phyloP scores from a whole-genome alignment of 805 yeast genomes.

The Metschnikowia santaceciliae region DNA sequence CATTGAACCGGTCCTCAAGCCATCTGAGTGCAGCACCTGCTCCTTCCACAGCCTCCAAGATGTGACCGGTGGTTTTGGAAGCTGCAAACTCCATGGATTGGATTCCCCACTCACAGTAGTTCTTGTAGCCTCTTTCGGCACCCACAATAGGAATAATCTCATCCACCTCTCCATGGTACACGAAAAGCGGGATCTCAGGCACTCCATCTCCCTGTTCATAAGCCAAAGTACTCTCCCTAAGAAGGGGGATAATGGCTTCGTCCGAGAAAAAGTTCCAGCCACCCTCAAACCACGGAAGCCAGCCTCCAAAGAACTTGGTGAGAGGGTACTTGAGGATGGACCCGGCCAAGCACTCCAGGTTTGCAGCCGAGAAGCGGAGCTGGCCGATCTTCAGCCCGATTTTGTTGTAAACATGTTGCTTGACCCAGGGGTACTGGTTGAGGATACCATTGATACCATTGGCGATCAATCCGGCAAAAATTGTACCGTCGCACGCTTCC shows the following conservation, averaged over 20 bases:
- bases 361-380: background rate
- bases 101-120: constrained; percentile 30
- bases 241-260: background rate
- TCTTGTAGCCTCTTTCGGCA: constrained; percentile 20
- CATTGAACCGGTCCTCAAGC: constrained; percentile 12
- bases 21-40: constrained; percentile 11
- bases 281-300: background rate
- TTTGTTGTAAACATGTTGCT: background rate
- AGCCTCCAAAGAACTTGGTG: background rate
- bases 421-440: constrained; percentile 28
- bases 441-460: constrained; percentile 28
- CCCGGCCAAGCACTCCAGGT: background rate
- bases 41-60: constrained; percentile 18
- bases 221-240: constrained; percentile 7
- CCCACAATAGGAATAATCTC: constrained; percentile 20
- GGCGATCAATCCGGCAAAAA: constrained; percentile 29
- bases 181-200: constrained; percentile 25
- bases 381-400: background rate
- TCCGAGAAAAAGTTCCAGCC: background rate
- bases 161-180: constrained; percentile 23
- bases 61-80: constrained; percentile 24
- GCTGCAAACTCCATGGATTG: constrained; percentile 26
- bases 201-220: constrained; percentile 5
- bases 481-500: constrained; percentile 21
- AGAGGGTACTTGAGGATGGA: background rate